Base-by-base conservation (phyloP, 192 early-diverging fungal genomes). In the Linnemannia elongata region DNA sequence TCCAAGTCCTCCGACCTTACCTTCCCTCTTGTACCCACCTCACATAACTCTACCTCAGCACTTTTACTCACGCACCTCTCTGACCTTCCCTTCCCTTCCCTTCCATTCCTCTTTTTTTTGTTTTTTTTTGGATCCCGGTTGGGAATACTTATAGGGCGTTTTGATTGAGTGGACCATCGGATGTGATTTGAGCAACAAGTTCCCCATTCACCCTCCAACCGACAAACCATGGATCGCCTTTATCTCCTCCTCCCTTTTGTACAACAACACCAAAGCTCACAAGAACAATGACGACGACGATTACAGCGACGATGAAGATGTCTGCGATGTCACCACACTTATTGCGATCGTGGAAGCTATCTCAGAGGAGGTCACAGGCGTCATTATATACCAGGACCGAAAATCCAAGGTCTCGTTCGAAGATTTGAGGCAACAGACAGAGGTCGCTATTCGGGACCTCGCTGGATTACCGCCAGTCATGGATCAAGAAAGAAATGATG, bases 151-250 rank as follows among this genome's bases (percentile, higher is more conserved):
- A 17, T 71, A 87, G 85, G 85, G 85, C 3, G 63, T 81, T 15
- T 27, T 87, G 66, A 78, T 87, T 27, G 85, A 87, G 33, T 87
- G 85, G 85, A 81, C 36, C 24, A 71, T 81, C 3, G 85, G 79
- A 36, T 87, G 85, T 36, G 76, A 87, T 30, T 30, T 87, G 15
- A 80, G 72, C 49, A 72, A 75, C 72, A 69, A 9, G 1, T 78
- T 87, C 27, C 80, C 85, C 4, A 81, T 87, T 24, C 79, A 81
- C 20, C 79, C 85, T 9, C 85, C 85, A 20, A 75, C 79, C 36
- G 79, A 87, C 3, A 24, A 70, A 30, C 85, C 85, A 4, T 87
- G 85, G 85, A 87, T 87, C 22, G 85, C 85, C 6, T 81, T 87
- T 30, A 77, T 87, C n/a, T 87, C 85, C 3, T 87, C 85, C 0